Percentiles rank a stretch among this genome's conserved stretches.
Evolutionary conservation across 2,329 filamentous ascomycete genomes (phyloP).

Genomic region (Phialemoniopsis sp.): DNA sequence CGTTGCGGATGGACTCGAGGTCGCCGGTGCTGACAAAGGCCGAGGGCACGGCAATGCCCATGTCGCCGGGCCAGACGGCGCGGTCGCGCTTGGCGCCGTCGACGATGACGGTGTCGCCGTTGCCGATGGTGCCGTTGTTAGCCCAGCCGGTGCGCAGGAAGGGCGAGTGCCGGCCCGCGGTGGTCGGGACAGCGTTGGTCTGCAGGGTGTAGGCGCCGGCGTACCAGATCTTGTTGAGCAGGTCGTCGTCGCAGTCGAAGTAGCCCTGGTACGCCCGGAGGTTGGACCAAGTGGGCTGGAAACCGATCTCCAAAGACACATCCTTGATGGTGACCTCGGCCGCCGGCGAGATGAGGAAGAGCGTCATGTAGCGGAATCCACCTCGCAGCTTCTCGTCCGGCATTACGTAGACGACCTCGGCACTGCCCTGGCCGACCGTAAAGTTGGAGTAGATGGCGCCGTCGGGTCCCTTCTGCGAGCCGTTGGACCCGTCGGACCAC

Average conservation of each 20-base stretch:
- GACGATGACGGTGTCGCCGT: conserved; percentile 24
- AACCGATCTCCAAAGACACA: conserved; percentile 25
- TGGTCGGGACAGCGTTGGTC: conserved; percentile 25
- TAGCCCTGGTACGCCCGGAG: conserved; percentile 50
- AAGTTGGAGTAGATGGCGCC: conserved; percentile 42
- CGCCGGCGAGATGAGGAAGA: conserved; percentile 24
- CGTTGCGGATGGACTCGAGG: conserved; percentile 40
- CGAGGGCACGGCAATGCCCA: conserved; percentile 47
- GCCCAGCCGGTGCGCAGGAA: conserved; percentile 35
- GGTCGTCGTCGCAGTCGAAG: conserved; percentile 41
- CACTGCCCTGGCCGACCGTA: conserved; percentile 22
- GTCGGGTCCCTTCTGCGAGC: conserved; percentile 34
- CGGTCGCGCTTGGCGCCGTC: conserved; percentile 53
- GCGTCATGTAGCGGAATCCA: conserved; percentile 48
- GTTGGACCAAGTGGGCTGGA: conserved; percentile 38
- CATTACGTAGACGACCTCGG: conserved; percentile 30
- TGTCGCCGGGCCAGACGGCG: conserved; percentile 54
- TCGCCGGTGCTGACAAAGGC: conserved; percentile 46
- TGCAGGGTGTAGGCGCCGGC: conserved; percentile 40
- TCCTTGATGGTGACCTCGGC: conserved; percentile 22
- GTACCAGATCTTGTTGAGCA: conserved; percentile 52
- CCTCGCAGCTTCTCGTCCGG: conserved; percentile 39
- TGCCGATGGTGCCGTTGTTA: conserved; percentile 24
- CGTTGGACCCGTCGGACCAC: conserved; percentile 43
- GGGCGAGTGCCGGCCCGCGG: conserved; percentile 21